A percentile compares a stretch with the other conserved stretches of the same genome.
phyloP scores from a whole-genome alignment of 2,329 filamentous ascomycete species.

The Fusarium bactridioides region DNA sequence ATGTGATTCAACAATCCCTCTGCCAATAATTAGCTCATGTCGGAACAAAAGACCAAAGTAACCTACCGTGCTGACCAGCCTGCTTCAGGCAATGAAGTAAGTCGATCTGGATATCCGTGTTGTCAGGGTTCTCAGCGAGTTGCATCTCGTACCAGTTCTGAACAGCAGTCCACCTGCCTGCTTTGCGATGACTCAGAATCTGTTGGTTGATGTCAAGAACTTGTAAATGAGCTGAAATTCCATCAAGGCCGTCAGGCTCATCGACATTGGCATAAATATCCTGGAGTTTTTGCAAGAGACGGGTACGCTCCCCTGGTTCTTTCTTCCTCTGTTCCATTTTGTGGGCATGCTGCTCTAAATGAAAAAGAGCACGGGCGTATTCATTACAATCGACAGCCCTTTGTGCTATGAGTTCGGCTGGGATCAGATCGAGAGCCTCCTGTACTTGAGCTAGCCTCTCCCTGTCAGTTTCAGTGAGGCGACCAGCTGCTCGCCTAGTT shows the following conservation, averaged over 20 bases:
- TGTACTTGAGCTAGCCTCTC: constrained; percentile 59
- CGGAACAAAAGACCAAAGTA: constrained; percentile 47
- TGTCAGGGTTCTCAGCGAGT: constrained; percentile 78
- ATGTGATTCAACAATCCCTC: constrained; percentile 88
- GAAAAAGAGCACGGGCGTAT: constrained; percentile 89
- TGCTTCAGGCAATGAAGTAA: constrained; percentile 89
- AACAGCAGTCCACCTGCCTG: constrained; percentile 90
- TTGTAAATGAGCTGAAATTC: constrained; percentile 86
- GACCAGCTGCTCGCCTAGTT: constrained; percentile 61
- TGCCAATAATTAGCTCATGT: constrained; percentile 48
- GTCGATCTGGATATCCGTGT: constrained; percentile 80
- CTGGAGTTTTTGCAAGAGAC: constrained; percentile 80
- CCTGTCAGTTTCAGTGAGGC: constrained; percentile 51
- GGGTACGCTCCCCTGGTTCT: constrained; percentile 63
- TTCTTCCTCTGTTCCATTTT: constrained; percentile 56
- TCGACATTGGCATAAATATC: constrained; percentile 98
- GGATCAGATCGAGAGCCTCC: constrained; percentile 67
- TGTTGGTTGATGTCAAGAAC: constrained; percentile 93
- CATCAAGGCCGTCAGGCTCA: constrained; percentile 95
- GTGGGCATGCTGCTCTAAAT: constrained; percentile 89
- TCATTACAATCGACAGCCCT: constrained; percentile 94
- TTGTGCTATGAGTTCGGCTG: constrained; percentile 76
- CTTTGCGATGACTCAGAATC: constrained; percentile 89
- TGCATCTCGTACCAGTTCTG: constrained; percentile 98
- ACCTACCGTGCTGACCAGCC: constrained; percentile 89